Percentiles rank a stretch among this genome's conserved stretches.
Conservation (phyloP, 176 grass and related monocot genomes). For the barley (Hordeum vulgare) region DNA sequence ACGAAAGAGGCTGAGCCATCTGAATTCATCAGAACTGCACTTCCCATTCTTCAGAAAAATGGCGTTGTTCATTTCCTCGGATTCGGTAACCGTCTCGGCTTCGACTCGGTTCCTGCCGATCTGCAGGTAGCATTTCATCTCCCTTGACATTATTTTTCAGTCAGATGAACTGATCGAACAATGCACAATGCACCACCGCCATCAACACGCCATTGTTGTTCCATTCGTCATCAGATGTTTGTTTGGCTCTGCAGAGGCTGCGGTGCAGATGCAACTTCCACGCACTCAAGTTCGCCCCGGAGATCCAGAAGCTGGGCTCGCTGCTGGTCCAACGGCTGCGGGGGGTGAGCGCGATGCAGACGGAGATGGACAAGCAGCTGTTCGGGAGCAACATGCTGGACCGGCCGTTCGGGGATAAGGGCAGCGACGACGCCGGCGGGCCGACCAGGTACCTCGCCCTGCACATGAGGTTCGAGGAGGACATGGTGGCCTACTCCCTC, state of each 20-base stretch:
- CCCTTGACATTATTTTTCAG: neutral
- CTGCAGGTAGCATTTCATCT: conserved; percentile 52
- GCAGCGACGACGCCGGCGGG: neutral
- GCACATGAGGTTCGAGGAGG: conserved; percentile 94
- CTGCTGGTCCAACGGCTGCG: conserved; percentile 79
- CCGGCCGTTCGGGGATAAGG: neutral
- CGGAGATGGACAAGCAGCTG: conserved; percentile 67
- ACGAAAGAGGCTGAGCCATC: conserved; percentile 74
- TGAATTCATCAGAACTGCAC: conserved; percentile 54
- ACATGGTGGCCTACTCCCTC: conserved; percentile 97
- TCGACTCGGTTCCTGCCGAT: conserved; percentile 72
- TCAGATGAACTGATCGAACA: neutral
- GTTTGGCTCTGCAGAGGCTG: conserved; percentile 47
- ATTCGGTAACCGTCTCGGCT: conserved; percentile 92
- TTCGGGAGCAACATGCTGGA: conserved; percentile 51
- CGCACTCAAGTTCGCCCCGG: conserved; percentile 75
- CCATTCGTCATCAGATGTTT: neutral
- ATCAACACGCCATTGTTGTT: neutral
- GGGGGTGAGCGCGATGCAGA: conserved; percentile 39
- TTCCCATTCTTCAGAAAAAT: conserved; percentile 65
- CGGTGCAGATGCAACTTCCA: conserved; percentile 98
- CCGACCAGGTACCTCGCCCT: conserved; percentile 70
- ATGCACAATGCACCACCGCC: neutral
- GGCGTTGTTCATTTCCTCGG: conserved; percentile 77
- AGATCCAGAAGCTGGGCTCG: conserved; percentile 64